These are phyloP conservation scores for Venturia carpophila DNA, from an alignment of 2,329 filamentous ascomycete genomes.

Conservation along the genomic window DNA sequence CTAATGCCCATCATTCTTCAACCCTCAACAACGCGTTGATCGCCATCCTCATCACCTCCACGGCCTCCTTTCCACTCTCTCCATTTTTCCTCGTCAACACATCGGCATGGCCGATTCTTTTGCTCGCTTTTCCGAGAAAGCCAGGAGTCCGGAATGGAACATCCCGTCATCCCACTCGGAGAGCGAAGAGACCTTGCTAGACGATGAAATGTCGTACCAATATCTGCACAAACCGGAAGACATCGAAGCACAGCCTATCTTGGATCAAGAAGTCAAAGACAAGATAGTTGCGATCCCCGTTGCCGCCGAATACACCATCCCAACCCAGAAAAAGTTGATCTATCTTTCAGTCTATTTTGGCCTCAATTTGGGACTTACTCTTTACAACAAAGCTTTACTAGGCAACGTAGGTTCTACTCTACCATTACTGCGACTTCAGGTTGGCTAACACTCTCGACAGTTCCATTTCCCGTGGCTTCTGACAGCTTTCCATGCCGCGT, in stretches of 20 bases:
- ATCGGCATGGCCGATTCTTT: not conserved
- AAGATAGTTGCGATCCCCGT: not conserved
- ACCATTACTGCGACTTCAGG: not conserved
- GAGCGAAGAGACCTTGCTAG: not conserved
- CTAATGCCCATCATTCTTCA: too few species aligned
- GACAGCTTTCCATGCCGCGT: conserved; percentile 51
- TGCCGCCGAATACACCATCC: conserved; percentile 37
- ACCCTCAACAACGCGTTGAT: not conserved
- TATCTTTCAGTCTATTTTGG: conserved; percentile 48
- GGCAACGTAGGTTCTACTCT: conserved; percentile 34
- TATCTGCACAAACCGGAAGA: conserved; percentile 11
- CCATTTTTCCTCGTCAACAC: not conserved
- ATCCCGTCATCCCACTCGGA: not conserved
- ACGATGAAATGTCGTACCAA: conserved; percentile 9
- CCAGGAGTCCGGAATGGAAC: conserved; percentile 1
- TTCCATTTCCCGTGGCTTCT: conserved; percentile 55
- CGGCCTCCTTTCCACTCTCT: not conserved
- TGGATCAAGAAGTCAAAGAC: not conserved
- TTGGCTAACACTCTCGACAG: conserved; percentile 27
- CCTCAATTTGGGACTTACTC: conserved; percentile 43
- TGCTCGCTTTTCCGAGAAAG: not conserved
- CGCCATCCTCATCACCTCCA: not conserved
- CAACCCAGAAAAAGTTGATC: conserved; percentile 41
- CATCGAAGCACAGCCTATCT: conserved; percentile 18
- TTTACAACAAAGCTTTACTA: conserved; percentile 54